Base-by-base conservation (phyloP, 2,329 filamentous ascomycete species). In the Sporothrix dimorphospora region DNA sequence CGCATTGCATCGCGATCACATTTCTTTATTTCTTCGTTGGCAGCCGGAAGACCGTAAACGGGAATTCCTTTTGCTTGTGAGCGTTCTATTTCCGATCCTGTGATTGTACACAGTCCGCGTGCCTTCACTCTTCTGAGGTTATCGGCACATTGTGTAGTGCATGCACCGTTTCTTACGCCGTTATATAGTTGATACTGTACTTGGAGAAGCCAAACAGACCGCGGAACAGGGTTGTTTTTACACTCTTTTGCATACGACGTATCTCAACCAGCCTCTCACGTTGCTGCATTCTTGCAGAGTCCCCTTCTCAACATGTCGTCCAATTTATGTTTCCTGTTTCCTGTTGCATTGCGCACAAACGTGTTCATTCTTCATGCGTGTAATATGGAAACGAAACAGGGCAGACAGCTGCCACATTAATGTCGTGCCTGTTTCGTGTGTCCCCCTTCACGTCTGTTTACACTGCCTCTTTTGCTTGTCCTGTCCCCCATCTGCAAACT, bases 241-340 rank as follows among this genome's bases (percentile, higher is more conserved):
- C 53, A 57, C 27, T 57, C 53, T n/a, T 19, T 57, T 57, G 27
- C 53, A 57, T 57, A n/a, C n/a, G n/a, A n/a, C n/a, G 34, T 30
- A 11, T 6, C 53, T n/a, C 27, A 34, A 19, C 14, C n/a, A 51
- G 47, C 47, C 47, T 21, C 47, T 19, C 47, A 51, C 30, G 30
- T 45, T 16, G 12, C 11, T 16, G 16, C 42, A 4, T 45, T 45
- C 3, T 14, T 9, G 4, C 2, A 45, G 42, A 34, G 30, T 34
- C 30, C 30, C 30, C 30, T 45, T 45, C 12, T 45, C 14, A 45
- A 14, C 42, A 45, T 34, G 42, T 30, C 51, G 9, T 55, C 14
- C 11, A 27, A 24, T 12, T 21, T 24, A 19, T 24, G n/a, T 40
- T 61, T 12, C 34, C 9, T 61, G 57, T 21, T 40, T 61, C 16